Evolutionary conservation across 1,284 basidiomycete species (phyloP).

Genomic region (Porodaedalea pini): DNA sequence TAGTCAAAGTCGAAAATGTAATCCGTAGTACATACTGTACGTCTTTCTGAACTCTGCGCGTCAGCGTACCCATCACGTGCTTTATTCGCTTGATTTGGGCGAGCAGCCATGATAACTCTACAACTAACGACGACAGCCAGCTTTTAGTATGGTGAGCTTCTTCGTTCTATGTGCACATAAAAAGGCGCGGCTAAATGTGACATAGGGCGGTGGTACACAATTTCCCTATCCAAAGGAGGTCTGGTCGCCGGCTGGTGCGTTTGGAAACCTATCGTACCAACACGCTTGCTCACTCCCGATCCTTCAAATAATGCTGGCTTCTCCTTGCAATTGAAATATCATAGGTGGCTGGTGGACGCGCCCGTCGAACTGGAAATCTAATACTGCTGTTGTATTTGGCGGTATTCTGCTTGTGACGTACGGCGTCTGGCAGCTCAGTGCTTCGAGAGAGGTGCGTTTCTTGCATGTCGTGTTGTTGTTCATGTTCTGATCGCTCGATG

Average conservation of each 20-base stretch:
- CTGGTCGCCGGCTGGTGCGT: conserved; percentile 31
- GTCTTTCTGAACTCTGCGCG: too few relatives aligned
- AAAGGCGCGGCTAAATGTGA: background rate
- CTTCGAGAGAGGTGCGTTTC: conserved; percentile 55
- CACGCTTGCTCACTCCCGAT: background rate
- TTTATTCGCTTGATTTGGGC: too few relatives aligned
- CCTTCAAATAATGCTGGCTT: background rate
- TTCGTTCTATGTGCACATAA: background rate
- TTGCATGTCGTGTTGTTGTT: conserved; percentile 17
- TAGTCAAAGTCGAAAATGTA: too few relatives aligned
- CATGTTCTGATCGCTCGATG: conserved; percentile 20
- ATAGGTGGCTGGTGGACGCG: conserved; percentile 74
- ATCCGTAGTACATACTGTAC: too few relatives aligned
- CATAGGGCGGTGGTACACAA: conserved; percentile 31
- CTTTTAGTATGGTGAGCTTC: conserved; percentile 1
- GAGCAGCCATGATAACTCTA: background rate
- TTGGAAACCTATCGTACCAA: background rate
- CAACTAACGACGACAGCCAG: conserved; percentile 1
- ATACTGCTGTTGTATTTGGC: conserved; percentile 57
- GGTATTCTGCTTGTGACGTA: conserved; percentile 59
- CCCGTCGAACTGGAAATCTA: conserved; percentile 66
- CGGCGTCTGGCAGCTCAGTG: conserved; percentile 57
- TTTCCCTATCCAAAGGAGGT: conserved; percentile 33
- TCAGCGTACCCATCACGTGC: too few relatives aligned
- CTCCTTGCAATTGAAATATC: background rate